Evolutionary conservation across 306 rosid species (phyloP).

Genomic region (Trifolium repens): DNA sequence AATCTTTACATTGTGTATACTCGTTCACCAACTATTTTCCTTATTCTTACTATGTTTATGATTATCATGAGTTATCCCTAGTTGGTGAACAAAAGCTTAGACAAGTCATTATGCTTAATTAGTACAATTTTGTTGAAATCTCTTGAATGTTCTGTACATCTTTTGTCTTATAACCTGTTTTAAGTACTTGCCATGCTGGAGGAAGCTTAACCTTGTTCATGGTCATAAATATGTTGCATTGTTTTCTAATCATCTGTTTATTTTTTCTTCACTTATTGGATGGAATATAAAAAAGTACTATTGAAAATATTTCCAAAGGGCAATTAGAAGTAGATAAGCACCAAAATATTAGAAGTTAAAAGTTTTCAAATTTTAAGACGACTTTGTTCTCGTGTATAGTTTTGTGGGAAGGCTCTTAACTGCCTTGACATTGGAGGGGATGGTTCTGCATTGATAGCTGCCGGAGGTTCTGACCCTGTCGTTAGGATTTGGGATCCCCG

Average conservation of each 20-base stretch:
- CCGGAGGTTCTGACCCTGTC: conserved; percentile 85
- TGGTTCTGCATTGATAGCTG: conserved; percentile 76
- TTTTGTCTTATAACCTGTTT: not conserved
- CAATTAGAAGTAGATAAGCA: conserved; percentile 24
- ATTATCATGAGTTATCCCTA: not conserved
- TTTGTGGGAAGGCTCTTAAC: conserved; percentile 76
- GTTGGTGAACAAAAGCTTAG: not conserved
- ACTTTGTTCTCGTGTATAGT: conserved; percentile 52
- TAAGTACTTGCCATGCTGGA: not conserved
- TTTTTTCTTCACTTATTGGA: conserved; percentile 1
- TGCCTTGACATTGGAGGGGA: conserved; percentile 95
- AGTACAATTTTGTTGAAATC: conserved; percentile 8
- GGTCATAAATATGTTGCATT: conserved; percentile 15
- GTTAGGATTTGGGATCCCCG: conserved; percentile 98
- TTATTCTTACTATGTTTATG: not conserved
- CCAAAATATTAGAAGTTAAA: conserved; percentile 3
- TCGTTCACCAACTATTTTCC: not conserved
- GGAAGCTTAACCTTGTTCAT: conserved; percentile 1
- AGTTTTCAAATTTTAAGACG: conserved; percentile 20
- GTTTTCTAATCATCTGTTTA: conserved; percentile 8
- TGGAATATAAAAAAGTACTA: not conserved
- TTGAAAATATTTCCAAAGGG: conserved; percentile 14
- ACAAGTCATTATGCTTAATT: not conserved
- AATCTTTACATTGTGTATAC: not conserved
- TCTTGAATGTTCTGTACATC: not conserved